Conservation (phyloP, 495 filamentous ascomycete species). For the Talaromyces trachyspermus region DNA sequence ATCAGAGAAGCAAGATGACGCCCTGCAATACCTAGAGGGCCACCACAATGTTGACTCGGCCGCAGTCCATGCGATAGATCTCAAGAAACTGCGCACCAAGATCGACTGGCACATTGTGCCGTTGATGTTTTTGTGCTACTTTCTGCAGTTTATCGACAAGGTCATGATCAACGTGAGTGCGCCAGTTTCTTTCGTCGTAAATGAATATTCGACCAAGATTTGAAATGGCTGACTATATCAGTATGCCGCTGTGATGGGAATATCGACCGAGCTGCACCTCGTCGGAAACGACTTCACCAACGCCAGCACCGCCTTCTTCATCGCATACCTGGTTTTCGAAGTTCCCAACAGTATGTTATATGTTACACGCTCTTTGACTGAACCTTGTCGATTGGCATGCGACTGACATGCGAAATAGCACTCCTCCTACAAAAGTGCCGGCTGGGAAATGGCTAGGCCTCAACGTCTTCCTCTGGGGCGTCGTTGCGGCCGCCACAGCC, state of each 20-base stretch:
- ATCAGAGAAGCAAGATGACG: constrained; percentile 22
- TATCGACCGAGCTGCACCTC: constrained; percentile 41
- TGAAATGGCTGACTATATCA: constrained; percentile 13
- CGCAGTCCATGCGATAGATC: constrained; percentile 18
- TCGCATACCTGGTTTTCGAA: constrained; percentile 48
- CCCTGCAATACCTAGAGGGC: constrained; percentile 26
- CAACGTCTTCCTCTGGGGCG: constrained; percentile 51
- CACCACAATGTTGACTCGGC: constrained; percentile 16
- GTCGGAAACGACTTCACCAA: constrained; percentile 48
- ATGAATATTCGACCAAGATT: background rate
- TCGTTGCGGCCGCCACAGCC: constrained; percentile 51
- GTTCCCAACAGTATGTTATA: constrained; percentile 43
- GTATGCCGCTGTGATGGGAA: constrained; percentile 54
- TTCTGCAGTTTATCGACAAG: constrained; percentile 62
- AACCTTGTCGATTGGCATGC: too few species aligned
- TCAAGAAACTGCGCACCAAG: constrained; percentile 36
- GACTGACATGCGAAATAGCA: constrained; percentile 8
- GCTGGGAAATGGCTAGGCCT: constrained; percentile 48
- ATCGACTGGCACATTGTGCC: constrained; percentile 49
- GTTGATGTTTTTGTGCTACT: constrained; percentile 55
- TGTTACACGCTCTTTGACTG: too few species aligned
- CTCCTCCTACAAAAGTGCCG: constrained; percentile 45
- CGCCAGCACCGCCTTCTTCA: constrained; percentile 48
- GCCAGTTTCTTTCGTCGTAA: background rate
- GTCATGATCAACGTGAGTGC: constrained; percentile 50